These are phyloP conservation scores for Cryptococcus jaspeensis DNA, from an alignment of 1,284 basidiomycete species.

Conservation along the genomic window DNA sequence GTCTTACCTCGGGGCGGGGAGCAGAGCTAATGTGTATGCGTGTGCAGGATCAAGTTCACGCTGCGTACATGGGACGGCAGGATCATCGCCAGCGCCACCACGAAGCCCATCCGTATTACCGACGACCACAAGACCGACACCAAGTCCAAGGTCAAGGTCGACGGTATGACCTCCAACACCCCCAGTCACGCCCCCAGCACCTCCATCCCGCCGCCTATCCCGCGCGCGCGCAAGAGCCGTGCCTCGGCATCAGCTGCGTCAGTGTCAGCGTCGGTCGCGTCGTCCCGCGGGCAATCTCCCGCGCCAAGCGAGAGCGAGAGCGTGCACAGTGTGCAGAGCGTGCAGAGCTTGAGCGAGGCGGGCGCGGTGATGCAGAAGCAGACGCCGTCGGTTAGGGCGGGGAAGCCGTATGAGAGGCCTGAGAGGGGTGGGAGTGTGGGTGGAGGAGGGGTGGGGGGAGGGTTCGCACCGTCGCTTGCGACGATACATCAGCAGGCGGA, in stretches of 20 bases:
- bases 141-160: conserved; percentile 36
- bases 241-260: conserved; percentile 22
- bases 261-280: conserved; percentile 19
- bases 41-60: conserved; percentile 75
- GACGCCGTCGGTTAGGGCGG: conserved; percentile 35
- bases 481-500: background rate
- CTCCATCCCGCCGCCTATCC: conserved; percentile 18
- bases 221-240: conserved; percentile 35
- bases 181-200: background rate
- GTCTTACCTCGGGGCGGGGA: background rate
- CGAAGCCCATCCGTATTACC: conserved; percentile 96
- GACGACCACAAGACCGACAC: conserved; percentile 91
- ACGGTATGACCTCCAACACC: conserved; percentile 9
- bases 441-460: too few species aligned
- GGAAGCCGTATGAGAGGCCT: conserved; percentile 46
- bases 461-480: too few species aligned
- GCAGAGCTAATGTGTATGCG: background rate
- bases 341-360: conserved; percentile 42
- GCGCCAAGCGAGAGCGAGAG: conserved; percentile 45
- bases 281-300: conserved; percentile 39
- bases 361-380: conserved; percentile 45
- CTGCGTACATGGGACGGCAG: conserved; percentile 79
- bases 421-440: conserved; percentile 1
- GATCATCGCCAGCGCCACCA: conserved; percentile 77
- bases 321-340: conserved; percentile 30